Evolutionary conservation across 2,329 filamentous ascomycete species (phyloP).

Genomic region (Pseudogymnoascus sp.): DNA sequence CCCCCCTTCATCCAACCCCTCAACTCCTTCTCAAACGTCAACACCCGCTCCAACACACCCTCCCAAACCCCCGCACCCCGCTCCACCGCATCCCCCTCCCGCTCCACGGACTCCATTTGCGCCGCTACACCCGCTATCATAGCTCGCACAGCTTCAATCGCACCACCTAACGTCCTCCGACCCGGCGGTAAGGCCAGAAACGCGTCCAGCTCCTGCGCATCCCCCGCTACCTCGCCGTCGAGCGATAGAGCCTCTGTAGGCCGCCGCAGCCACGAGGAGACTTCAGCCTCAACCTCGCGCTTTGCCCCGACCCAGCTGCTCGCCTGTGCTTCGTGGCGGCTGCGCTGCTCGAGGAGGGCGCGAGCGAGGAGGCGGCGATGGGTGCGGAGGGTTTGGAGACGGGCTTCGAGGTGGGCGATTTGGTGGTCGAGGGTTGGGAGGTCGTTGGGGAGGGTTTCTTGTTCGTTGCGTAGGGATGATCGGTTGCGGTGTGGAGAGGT

Average conservation of each 20-base stretch:
- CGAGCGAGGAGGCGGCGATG: not conserved
- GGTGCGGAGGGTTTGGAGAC: not conserved
- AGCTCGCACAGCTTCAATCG: not conserved
- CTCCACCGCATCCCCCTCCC: constrained; percentile 57
- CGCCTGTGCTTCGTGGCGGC: not conserved
- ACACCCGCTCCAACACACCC: constrained; percentile 50
- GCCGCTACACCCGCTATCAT: not conserved
- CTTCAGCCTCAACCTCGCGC: not conserved
- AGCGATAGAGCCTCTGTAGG: constrained; percentile 23
- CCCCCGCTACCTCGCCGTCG: constrained; percentile 27
- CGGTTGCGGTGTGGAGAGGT: not conserved
- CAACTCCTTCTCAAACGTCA: constrained; percentile 58
- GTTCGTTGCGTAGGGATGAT: not conserved
- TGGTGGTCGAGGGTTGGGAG: not conserved
- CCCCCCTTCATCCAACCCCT: constrained; percentile 44
- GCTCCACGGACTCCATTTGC: constrained; percentile 39
- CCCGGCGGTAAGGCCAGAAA: constrained; percentile 57
- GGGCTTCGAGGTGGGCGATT: not conserved
- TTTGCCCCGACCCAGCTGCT: not conserved
- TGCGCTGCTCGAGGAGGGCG: not conserved
- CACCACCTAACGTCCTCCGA: constrained; percentile 55
- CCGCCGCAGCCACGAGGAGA: not conserved
- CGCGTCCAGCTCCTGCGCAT: constrained; percentile 28
- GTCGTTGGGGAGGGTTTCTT: not conserved
- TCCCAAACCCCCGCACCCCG: constrained; percentile 63